These are phyloP conservation scores for Hypomontagnella monticulosa DNA, from an alignment of 495 filamentous ascomycete species.

Conservation along the genomic window DNA sequence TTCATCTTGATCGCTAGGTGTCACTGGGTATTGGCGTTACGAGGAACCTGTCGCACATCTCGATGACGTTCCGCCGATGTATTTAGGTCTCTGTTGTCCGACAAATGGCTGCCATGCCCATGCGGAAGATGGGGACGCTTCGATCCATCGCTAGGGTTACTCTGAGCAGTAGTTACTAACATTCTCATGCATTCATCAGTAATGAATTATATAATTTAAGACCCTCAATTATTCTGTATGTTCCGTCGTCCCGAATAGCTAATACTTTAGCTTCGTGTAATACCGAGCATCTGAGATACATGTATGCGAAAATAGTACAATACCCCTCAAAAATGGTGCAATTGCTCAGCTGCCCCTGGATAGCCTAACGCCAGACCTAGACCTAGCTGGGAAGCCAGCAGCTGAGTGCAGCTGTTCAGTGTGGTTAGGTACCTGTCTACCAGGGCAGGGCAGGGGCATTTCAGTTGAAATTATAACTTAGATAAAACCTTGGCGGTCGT, in stretches of 20 bases:
- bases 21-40: neutral
- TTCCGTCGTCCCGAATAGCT: neutral
- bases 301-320: constrained; percentile 11
- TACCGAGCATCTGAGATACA: too few relatives aligned
- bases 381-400: too few relatives aligned
- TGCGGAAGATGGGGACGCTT: neutral
- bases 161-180: neutral
- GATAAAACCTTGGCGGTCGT: too few relatives aligned
- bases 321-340: constrained; percentile 28
- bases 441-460: too few relatives aligned
- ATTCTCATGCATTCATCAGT: neutral
- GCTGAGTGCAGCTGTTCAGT: too few relatives aligned
- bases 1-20: neutral
- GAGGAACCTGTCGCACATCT: constrained; percentile 3
- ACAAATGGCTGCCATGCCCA: neutral
- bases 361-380: neutral
- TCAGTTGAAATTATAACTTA: too few relatives aligned
- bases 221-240: neutral
- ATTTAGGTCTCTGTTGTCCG: neutral
- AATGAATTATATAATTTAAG: neutral
- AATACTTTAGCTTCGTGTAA: constrained; percentile 1
- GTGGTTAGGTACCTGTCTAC: too few relatives aligned
- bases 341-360: constrained; percentile 1
- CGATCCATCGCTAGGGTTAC: neutral
- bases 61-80: constrained; percentile 3